phyloP scores from a whole-genome alignment of 345 rosid species.

The Murraya koenigii region DNA sequence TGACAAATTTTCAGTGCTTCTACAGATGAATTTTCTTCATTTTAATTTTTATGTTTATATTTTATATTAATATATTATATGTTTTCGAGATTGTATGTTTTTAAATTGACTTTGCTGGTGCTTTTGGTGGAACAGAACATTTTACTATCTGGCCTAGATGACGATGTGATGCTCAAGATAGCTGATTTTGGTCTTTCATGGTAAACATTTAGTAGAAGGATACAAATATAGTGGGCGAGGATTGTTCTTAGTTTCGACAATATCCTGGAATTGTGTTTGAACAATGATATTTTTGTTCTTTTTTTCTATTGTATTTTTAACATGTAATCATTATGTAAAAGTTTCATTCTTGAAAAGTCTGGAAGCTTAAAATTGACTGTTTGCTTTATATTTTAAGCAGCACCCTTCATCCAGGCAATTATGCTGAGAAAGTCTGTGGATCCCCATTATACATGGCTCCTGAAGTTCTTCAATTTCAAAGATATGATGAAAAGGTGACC shows the following conservation, averaged over 20 bases:
- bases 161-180: constrained; percentile 54
- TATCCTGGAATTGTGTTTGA: not conserved
- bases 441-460: constrained; percentile 81
- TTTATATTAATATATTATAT: not conserved
- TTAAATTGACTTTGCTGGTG: constrained; percentile 6
- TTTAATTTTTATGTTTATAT: too few species aligned
- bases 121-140: constrained; percentile 48
- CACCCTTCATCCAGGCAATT: constrained; percentile 36
- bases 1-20: not conserved
- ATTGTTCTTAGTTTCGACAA: constrained; percentile 5
- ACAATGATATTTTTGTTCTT: not conserved
- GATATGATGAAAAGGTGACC: constrained; percentile 59
- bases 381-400: constrained; percentile 27
- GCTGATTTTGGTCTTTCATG: constrained; percentile 79
- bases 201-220: constrained; percentile 26
- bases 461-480: constrained; percentile 68
- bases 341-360: not conserved
- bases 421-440: constrained; percentile 58
- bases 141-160: constrained; percentile 41
- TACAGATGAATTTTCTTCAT: not conserved
- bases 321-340: not conserved
- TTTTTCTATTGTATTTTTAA: not conserved
- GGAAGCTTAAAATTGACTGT: not conserved
- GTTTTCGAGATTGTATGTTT: not conserved
- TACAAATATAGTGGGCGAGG: not conserved